These are phyloP conservation scores for Sarocladium kiliense DNA, from an alignment of 2,329 filamentous ascomycete species.

Conservation along the genomic window DNA sequence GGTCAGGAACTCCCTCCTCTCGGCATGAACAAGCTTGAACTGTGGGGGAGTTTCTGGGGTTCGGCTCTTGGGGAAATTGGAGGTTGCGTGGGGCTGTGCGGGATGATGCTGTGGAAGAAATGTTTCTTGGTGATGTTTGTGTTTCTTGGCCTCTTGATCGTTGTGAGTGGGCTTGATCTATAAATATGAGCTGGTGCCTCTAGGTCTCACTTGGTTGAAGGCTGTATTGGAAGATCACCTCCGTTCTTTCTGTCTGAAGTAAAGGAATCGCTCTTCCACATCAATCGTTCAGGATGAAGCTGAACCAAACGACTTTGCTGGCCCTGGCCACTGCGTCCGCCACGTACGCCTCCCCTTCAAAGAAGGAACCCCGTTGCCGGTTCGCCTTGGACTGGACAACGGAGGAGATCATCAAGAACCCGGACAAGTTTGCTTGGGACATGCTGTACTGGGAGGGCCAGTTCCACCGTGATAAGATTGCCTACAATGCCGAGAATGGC, in stretches of 20 bases:
- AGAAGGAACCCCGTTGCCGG: conserved; percentile 21
- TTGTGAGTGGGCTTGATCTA: background rate
- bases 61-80: background rate
- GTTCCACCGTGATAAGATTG: conserved; percentile 35
- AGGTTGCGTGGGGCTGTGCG: background rate
- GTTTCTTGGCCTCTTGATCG: background rate
- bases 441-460: conserved; percentile 39
- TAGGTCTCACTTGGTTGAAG: too few relatives aligned
- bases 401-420: conserved; percentile 21
- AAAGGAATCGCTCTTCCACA: background rate
- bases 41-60: conserved; percentile 1
- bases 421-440: conserved; percentile 28
- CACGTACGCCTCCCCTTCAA: background rate
- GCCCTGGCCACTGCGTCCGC: background rate
- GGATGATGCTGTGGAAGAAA: background rate
- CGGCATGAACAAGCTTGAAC: background rate
- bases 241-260: background rate
- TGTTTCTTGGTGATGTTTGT: background rate
- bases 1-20: background rate
- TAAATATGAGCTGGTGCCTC: background rate
- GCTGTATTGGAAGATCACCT: too few relatives aligned
- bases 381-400: conserved; percentile 25
- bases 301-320: background rate
- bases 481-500: conserved; percentile 35
- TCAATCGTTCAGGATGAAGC: conserved; percentile 1